Conservation (phyloP, 768 basidiomycete species). For the Leucosporidium yakuticum region DNA sequence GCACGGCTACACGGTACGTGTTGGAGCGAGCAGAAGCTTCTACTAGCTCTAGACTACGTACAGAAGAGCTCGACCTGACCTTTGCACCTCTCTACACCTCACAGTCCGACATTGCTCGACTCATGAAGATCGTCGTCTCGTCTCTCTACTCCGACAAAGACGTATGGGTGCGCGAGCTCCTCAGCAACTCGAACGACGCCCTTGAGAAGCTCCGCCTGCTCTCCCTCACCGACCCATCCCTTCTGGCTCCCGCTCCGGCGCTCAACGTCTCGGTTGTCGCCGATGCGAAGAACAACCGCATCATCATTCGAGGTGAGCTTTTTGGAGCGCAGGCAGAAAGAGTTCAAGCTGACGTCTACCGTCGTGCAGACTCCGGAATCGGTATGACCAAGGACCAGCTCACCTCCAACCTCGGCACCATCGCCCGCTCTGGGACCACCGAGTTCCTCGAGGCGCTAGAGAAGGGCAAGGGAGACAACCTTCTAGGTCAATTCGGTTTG, state of each 20-base stretch:
- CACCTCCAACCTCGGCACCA: conserved; percentile 75
- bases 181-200: conserved; percentile 94
- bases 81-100: conserved; percentile 11
- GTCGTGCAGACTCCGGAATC: conserved; percentile 74
- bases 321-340: neutral
- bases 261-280: conserved; percentile 88
- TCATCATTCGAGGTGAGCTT: conserved; percentile 52
- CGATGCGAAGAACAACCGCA: conserved; percentile 60
- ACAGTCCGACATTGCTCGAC: conserved; percentile 75
- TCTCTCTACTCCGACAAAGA: conserved; percentile 45
- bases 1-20: conserved; percentile 1
- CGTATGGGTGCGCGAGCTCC: conserved; percentile 63
- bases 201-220: conserved; percentile 87
- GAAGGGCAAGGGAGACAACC: conserved; percentile 57
- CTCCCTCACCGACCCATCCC: conserved; percentile 66
- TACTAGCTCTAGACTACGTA: neutral
- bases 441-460: conserved; percentile 86
- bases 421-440: conserved; percentile 92
- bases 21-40: neutral
- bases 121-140: conserved; percentile 82
- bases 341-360: conserved; percentile 5
- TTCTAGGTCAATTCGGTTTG: conserved; percentile 68
- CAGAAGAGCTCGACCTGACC: neutral
- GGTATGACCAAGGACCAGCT: conserved; percentile 95
- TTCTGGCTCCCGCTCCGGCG: conserved; percentile 63